Conservation (phyloP, 495 filamentous ascomycete genomes). For the Eremomyces bilateralis region DNA sequence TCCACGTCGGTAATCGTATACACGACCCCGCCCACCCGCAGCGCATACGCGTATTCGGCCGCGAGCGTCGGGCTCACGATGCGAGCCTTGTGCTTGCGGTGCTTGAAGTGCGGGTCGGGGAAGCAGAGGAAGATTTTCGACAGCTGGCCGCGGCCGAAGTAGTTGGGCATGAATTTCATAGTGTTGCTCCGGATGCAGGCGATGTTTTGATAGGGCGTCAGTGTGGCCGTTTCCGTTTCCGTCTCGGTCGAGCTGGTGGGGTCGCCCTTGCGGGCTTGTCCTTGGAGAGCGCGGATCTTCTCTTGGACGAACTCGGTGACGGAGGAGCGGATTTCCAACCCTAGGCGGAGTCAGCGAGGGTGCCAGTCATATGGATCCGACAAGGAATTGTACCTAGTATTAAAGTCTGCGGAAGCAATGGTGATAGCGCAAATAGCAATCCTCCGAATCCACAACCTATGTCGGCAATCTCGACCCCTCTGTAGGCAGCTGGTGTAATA, state of each 20-base stretch:
- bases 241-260: conserved; percentile 7
- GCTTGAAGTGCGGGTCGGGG: conserved; percentile 95
- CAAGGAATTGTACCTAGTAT: conserved; percentile 37
- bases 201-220: conserved; percentile 56
- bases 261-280: conserved; percentile 21
- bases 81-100: conserved; percentile 84
- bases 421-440: conserved; percentile 65
- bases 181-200: conserved; percentile 73
- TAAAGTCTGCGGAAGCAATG: conserved; percentile 57
- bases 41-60: conserved; percentile 79
- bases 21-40: conserved; percentile 61
- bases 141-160: conserved; percentile 57
- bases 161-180: conserved; percentile 97
- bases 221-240: neutral
- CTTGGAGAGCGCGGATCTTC: conserved; percentile 59
- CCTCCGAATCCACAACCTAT: conserved; percentile 95
- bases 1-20: conserved; percentile 97
- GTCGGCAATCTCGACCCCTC: conserved; percentile 70
- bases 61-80: conserved; percentile 78
- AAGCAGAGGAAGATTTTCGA: conserved; percentile 92
- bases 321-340: conserved; percentile 77
- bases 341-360: conserved; percentile 5
- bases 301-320: conserved; percentile 78
- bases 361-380: no score
- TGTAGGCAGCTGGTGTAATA: no score